Evolutionary conservation across 2,329 filamentous ascomycete species (phyloP), one percentile per base, ranked within the genome.

Genomic region (Aspergillus tamarii): DNA sequence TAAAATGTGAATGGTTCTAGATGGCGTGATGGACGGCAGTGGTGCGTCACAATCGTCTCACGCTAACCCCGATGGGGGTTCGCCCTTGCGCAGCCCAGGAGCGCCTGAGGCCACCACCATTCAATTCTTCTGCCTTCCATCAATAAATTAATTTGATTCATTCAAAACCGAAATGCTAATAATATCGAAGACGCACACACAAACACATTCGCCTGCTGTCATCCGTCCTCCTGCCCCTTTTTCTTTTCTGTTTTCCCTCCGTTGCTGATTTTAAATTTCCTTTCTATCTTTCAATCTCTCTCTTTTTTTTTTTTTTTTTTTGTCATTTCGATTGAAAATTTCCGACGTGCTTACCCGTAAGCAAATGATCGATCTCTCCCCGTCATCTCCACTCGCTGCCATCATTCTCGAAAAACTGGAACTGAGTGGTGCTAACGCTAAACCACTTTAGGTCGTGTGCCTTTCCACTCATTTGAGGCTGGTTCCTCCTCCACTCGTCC

Each of bases 81-180:
- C 52, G 52, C 52, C 52, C 52, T 39, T 55, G 52, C 52, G 32
- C 52, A 8, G 48, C 28, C 28, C 8, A 21, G 48, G 26, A 32
- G 28, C 26, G 48, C 48, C 48, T 32, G 48, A 52, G 28, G 48
- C 48, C 30, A 36, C 26, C 19, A 8, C 50, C 32, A 54, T 32
- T 21, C 52, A 54, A 32, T 55, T 55, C 52, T 55, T 39, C 36
- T 39, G 52, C 36, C 52, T 55, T 55, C 52, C 32, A 55, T 55
- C 34, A 41, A 41, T 41, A 36, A 55, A 55, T 55, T 26, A 55
- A 55, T 55, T 36, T 55, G 34, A 55, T 55, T 55, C 52, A 39
- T 9, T 26, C 28, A 34, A 32, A 34, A 28, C 48, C 48, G 48
- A 52, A 34, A 34, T 52, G 28, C 48, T 52, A 52, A 52, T 52